These are phyloP conservation scores for Leptomonas seymouri DNA, from an alignment of 208 protist species.

Conservation along the genomic window DNA sequence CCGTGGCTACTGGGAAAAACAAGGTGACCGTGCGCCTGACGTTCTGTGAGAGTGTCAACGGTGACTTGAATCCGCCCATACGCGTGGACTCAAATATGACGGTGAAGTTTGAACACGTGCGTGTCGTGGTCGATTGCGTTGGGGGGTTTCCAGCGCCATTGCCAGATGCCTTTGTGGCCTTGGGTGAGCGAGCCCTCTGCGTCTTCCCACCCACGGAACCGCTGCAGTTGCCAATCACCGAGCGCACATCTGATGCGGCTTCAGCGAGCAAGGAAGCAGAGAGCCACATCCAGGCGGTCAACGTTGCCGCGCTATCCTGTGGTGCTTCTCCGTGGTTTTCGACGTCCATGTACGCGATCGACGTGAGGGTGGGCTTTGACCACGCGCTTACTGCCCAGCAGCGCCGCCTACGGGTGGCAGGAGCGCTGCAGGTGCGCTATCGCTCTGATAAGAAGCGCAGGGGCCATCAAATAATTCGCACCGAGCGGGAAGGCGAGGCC, in stretches of 20 bases:
- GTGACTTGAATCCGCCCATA: conserved; percentile 25
- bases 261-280: not conserved
- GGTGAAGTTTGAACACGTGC: conserved; percentile 29
- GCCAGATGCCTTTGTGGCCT: conserved; percentile 17
- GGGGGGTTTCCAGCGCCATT: not conserved
- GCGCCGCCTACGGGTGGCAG: conserved; percentile 7
- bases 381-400: conserved; percentile 1
- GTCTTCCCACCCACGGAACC: conserved; percentile 6
- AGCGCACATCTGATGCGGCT: not conserved
- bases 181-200: conserved; percentile 32
- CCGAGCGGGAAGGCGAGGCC: conserved; percentile 20
- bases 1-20: not conserved
- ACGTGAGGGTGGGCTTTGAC: conserved; percentile 20
- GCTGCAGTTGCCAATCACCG: not conserved
- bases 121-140: conserved; percentile 6
- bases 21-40: conserved; percentile 4
- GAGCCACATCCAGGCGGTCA: not conserved
- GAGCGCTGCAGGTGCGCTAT: conserved; percentile 13
- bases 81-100: conserved; percentile 29
- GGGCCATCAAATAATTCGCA: conserved; percentile 4
- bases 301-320: no score
- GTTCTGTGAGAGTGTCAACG: conserved; percentile 19
- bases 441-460: conserved; percentile 11
- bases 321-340: not conserved
- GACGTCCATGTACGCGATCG: conserved; percentile 8